Evolutionary conservation across 305 asterid genomes (phyloP).

Genomic region (Solanum aculeatissimum): DNA sequence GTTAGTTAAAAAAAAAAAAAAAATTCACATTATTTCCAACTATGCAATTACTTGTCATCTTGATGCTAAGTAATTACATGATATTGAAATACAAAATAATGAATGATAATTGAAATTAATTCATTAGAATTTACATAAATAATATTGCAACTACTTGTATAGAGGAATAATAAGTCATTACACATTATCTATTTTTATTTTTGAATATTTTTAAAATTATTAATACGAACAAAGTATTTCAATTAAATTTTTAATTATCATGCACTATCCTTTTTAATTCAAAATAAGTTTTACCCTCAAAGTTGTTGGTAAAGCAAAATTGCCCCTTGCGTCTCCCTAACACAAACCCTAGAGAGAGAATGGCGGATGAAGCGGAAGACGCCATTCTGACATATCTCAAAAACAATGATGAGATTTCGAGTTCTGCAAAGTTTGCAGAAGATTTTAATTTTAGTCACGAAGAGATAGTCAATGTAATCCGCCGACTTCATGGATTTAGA

Average conservation of each 20-base stretch:
- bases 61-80: no score
- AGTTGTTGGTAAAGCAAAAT: background rate
- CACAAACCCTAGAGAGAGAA: background rate
- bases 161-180: background rate
- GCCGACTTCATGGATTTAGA: conserved; percentile 69
- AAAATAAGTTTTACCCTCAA: background rate
- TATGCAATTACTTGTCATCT: no score
- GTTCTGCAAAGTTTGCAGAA: conserved; percentile 63
- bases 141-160: background rate
- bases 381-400: conserved; percentile 60
- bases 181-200: background rate
- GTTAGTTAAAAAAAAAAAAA: background rate
- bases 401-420: conserved; percentile 47
- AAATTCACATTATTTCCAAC: background rate
- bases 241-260: background rate
- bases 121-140: background rate
- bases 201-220: background rate
- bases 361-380: conserved; percentile 94
- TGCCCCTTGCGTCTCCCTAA: background rate
- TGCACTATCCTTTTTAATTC: background rate
- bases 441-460: conserved; percentile 65
- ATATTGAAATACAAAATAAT: no score
- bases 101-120: background rate
- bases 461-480: conserved; percentile 70
- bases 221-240: background rate